Evolutionary conservation across 805 yeast species (phyloP), one percentile per base, ranked within the genome.

Genomic region (Cyberlindnera saturnus): DNA sequence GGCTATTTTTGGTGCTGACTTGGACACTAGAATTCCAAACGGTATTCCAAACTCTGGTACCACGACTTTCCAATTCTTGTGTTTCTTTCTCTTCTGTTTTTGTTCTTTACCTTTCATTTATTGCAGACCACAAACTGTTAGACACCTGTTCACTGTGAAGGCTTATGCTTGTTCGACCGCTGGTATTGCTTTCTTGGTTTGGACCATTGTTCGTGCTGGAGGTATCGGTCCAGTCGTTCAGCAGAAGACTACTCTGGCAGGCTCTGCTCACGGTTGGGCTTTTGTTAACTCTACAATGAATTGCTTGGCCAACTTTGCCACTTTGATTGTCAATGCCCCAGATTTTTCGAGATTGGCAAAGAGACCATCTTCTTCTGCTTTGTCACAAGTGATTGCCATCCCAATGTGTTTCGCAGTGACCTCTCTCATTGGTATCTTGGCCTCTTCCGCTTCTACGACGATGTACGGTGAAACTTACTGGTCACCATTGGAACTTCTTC

Each of bases 261-360:
- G 90, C 9, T 66, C 81, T 11, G 83, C 63, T 3, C 76, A 81
- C 50, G 88, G 77, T 28, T 89, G 97, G 97, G 87, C 86, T 0
- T 88, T 87, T 59, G 77, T 88, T 42, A 74, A 75, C 53, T 78
- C 91, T 10, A 71, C 81, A 28, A 86, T 89, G 95, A 83, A 82
- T 65, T 74, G 89, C 32, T 67, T 88, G 49, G 87, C 95, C 23
- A 88, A 87, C 65, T 88, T 88, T 57, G 93, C 95, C 4, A 84
- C 96, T 10, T 71, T 88, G 57, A 84, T 89, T 58, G 75, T 84
- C 46, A 88, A 88, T 64, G 86, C 95, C 11, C 95, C 96, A 2
- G 96, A 88, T 70, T 88, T 88, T 63, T 74, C 95, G 17, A 77
- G 96, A 63, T 83, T 87, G 64, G 84, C 95, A 9, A 74, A 72